Evolutionary conservation across 768 basidiomycete species (phyloP), one percentile per base, ranked within the genome.

Genomic region (Pulveroboletus sp.): DNA sequence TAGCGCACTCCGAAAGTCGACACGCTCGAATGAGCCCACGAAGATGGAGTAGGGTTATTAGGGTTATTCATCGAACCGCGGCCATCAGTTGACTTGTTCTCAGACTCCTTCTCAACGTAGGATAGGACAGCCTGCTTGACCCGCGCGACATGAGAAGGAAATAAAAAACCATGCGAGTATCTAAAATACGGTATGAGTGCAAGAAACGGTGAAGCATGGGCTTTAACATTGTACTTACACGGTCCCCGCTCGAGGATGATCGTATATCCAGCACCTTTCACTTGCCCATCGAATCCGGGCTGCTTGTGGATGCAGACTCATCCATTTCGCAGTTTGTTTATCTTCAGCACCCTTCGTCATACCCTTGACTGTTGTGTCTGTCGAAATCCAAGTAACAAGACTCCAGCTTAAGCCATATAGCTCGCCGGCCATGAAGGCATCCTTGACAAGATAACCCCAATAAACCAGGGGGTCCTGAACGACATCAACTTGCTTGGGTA

Each of bases 211-310:
- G 29, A 51, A 20, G 31, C 17, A 32, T 24, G 17, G 23, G 34
- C 47, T 12, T 19, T 45, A 31, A 29, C 31, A 39, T 24, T 43
- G 21, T 24, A 75, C 89, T 62, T 74, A 94, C 84, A 95, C 94
- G 17, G 94, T 97, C 40, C 90, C 87, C 14, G 90, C 84, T 41
- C 92, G 85, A 2, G 95, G 95, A 69, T 97, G 95, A 64, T 99
- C 94, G 68, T 99, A 97, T 56, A 99, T 91, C 90, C 92, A 95
- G 69, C 95, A 98, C 23, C 86, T 81, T 63, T 99, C 94, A 57
- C 88, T 85, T 27, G 78, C 77, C 94, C 95, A 98, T 37, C 91
- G 81, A 34, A 99, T 81, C 56, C 87, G 79, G 24, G 77, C 69
- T 13, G 87, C 80, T 37, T 77, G 79, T 0, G 94, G 94, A 70